These are phyloP conservation scores for Mortierella sp. DNA, from an alignment of 371 early-diverging fungal genomes.

Conservation along the genomic window DNA sequence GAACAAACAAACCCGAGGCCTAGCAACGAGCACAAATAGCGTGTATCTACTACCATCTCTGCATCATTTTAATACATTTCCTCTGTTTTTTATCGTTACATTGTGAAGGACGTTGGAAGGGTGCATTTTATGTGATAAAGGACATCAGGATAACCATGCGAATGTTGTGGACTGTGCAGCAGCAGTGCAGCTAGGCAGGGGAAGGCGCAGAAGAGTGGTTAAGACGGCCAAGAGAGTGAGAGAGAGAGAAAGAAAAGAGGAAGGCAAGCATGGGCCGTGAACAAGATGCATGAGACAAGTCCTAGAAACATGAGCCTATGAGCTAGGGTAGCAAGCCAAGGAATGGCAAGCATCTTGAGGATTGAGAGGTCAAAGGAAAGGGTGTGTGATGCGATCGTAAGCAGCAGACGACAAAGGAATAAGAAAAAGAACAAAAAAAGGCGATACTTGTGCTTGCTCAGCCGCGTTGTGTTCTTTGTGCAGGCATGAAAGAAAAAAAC, in stretches of 20 bases:
- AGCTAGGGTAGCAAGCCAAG: not conserved
- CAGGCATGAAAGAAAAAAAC: not conserved
- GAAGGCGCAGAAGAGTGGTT: too few species aligned
- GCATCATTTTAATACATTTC: conserved; percentile 2
- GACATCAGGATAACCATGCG: too few species aligned
- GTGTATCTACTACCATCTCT: not conserved
- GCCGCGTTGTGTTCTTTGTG: not conserved
- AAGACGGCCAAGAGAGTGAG: too few species aligned
- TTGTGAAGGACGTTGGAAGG: not conserved
- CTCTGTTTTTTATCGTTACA: not conserved
- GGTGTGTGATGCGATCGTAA: not conserved
- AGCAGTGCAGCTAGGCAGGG: too few species aligned
- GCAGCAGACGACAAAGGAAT: too few species aligned
- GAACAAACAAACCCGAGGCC: not conserved
- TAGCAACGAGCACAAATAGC: not conserved
- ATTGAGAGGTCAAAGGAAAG: not conserved
- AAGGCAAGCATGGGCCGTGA: too few species aligned
- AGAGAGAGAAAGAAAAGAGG: too few species aligned
- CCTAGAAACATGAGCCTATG: not conserved
- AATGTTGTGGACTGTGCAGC: too few species aligned
- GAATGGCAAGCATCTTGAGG: not conserved
- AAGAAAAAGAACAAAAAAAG: not conserved
- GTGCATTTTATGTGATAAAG: too few species aligned
- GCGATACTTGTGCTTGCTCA: not conserved
- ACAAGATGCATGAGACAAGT: too few species aligned